Evolutionary conservation across 352 stramenopile species (phyloP), one percentile per base, ranked within the genome.

Genomic region (Globisporangium radiosum): DNA sequence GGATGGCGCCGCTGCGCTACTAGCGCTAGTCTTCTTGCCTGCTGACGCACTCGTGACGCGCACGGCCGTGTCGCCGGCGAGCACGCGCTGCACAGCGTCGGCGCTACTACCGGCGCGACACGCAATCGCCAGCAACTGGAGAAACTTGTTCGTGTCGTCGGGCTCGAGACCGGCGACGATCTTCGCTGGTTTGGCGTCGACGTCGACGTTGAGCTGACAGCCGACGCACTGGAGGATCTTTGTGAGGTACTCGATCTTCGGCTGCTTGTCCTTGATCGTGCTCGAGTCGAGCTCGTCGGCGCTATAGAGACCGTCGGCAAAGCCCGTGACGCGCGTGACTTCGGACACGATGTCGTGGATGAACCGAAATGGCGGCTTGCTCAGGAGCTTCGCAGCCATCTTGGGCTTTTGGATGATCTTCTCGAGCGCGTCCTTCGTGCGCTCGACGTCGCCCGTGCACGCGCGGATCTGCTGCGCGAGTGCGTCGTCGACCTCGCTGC

Each of bases 121-220:
- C 2, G 92, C 82, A 25, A 98, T 66, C 13, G 72, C 78, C 49
- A 98, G 64, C 5, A 98, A 60, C 69, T 98, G 94, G 33, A 98
- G 65, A 43, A 98, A 90, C 60, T 90, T 91, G 72, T 97, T 97
- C 17, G 95, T 99, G 52, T 92, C 91, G 52, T 98, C 93, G 2
- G 93, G 69, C 50, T 98, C 94, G 14, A 98, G 73, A 14, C 95
- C 96, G 3, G 92, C 90, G 15, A 98, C 89, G 56, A 82, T 82
- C 63, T 97, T 97, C 13, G 67, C 78, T 13, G 92, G 73, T 53
- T 87, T 90, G 25, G 92, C 92, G 19, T 97, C 84, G 39, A 98
- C 67, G 13, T 89, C 69, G 42, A 90, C 85, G 58, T 93, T 94
- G 13, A 98, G 65, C 44, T 95, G 83, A 49, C 70, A 93, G 54